Evolutionary conservation across 441 rosid species (phyloP).

Genomic region (Mallotus japonicus): DNA sequence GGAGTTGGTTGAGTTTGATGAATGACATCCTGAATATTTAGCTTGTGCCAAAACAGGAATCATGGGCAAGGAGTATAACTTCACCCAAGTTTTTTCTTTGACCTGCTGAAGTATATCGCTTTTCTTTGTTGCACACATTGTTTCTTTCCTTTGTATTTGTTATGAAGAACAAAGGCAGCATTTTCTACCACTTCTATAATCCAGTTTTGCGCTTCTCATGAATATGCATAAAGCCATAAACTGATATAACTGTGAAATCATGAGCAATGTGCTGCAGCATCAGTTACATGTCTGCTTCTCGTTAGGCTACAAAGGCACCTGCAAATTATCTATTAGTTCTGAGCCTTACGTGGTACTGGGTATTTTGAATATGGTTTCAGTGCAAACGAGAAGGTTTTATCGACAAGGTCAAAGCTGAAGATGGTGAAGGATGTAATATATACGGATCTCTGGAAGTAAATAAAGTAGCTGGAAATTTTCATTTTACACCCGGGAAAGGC

Average conservation of each 20-base stretch:
- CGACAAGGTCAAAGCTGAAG: constrained; percentile 84
- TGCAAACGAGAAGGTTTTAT: constrained; percentile 91
- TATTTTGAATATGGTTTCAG: constrained; percentile 33
- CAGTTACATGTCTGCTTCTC: background rate
- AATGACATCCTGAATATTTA: background rate
- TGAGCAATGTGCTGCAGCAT: background rate
- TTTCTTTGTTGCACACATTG: background rate
- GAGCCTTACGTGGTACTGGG: background rate
- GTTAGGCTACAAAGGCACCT: too few relatives aligned
- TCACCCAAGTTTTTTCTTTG: background rate
- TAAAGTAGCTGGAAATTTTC: constrained; percentile 96
- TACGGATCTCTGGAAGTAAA: constrained; percentile 90
- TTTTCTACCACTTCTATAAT: background rate
- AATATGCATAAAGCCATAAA: background rate
- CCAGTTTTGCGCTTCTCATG: background rate
- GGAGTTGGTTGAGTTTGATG: background rate
- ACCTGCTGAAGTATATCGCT: background rate
- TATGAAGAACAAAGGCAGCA: background rate
- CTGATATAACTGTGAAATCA: background rate
- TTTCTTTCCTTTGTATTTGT: background rate
- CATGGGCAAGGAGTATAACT: background rate
- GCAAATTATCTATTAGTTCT: background rate
- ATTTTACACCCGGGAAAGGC: constrained; percentile 95
- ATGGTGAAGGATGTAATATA: constrained; percentile 95
- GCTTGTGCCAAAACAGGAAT: background rate